Conservation (phyloP, 768 basidiomycete genomes). For the Lactifluus piperatus region DNA sequence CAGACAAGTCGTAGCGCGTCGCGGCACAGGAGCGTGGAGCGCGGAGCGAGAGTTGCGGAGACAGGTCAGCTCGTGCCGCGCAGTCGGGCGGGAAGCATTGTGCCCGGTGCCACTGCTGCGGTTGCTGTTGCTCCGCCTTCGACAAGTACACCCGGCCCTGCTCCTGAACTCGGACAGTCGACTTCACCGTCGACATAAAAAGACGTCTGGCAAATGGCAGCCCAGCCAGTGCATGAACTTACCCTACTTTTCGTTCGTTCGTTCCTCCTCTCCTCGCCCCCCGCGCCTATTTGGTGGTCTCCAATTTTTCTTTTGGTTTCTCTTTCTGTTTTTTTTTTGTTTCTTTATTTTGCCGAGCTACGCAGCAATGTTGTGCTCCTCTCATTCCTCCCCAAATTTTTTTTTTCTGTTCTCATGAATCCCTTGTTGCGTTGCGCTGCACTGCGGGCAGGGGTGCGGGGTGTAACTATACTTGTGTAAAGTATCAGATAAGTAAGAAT, state of each 20-base stretch:
- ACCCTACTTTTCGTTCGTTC: too few relatives aligned
- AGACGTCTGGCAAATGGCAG: background rate
- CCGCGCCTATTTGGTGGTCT: background rate
- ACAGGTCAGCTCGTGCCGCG: conserved; percentile 46
- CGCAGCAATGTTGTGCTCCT: background rate
- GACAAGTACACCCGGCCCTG: background rate
- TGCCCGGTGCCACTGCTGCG: background rate
- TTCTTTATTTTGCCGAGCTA: background rate
- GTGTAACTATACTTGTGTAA: conserved; percentile 11
- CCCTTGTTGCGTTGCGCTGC: background rate
- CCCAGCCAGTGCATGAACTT: too few relatives aligned
- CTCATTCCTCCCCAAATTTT: background rate
- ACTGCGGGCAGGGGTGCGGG: background rate
- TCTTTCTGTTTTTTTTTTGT: background rate
- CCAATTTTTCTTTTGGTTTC: background rate
- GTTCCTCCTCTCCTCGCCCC: background rate
- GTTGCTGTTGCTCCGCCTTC: background rate
- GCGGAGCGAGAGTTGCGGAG: conserved; percentile 62
- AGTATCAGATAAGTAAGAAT: conserved; percentile 9
- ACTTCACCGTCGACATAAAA: conserved; percentile 3
- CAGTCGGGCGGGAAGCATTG: conserved; percentile 18
- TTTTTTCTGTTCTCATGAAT: background rate
- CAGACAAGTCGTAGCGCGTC: conserved; percentile 35
- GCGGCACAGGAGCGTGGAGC: conserved; percentile 50
- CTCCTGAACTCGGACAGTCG: conserved; percentile 5